Conservation (phyloP, 2,329 filamentous ascomycete genomes). For the Aureobasidium musti region DNA sequence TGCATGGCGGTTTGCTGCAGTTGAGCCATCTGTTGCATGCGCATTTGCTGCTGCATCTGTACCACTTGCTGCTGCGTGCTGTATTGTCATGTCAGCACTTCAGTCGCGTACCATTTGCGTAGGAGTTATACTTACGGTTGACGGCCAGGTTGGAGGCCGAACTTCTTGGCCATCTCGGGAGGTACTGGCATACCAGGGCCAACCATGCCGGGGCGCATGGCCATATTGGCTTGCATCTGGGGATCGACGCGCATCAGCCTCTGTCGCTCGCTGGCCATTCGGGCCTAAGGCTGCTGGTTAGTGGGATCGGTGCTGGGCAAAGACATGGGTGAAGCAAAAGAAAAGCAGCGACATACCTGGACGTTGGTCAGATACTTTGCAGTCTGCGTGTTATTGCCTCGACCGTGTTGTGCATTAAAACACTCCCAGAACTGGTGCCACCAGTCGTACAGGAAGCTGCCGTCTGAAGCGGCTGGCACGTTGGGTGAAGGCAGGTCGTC, state of each 20-base stretch:
- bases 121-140: conserved; percentile 60
- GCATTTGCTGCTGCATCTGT: conserved; percentile 69
- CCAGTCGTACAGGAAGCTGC: conserved; percentile 94
- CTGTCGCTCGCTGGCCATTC: conserved; percentile 47
- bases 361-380: conserved; percentile 26
- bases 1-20: conserved; percentile 80
- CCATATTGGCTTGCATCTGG: conserved; percentile 37
- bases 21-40: conserved; percentile 53
- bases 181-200: conserved; percentile 62
- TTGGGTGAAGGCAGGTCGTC: conserved; percentile 77
- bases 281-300: conserved; percentile 59
- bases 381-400: conserved; percentile 32
- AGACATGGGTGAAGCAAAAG: not conserved
- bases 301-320: conserved; percentile 38
- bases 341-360: conserved; percentile 25
- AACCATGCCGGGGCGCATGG: conserved; percentile 53
- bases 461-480: conserved; percentile 66
- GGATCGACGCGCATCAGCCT: conserved; percentile 32
- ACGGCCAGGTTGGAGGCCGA: conserved; percentile 76
- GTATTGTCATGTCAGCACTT: conserved; percentile 8
- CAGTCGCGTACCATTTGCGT: not conserved
- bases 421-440: conserved; percentile 98
- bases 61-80: conserved; percentile 48
- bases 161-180: conserved; percentile 65
- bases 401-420: conserved; percentile 73